Percentiles rank a stretch among this genome's conserved stretches.
These are phyloP conservation scores for Candida xiaguanensis DNA, from an alignment of 805 yeast genomes.

Conservation along the genomic window DNA sequence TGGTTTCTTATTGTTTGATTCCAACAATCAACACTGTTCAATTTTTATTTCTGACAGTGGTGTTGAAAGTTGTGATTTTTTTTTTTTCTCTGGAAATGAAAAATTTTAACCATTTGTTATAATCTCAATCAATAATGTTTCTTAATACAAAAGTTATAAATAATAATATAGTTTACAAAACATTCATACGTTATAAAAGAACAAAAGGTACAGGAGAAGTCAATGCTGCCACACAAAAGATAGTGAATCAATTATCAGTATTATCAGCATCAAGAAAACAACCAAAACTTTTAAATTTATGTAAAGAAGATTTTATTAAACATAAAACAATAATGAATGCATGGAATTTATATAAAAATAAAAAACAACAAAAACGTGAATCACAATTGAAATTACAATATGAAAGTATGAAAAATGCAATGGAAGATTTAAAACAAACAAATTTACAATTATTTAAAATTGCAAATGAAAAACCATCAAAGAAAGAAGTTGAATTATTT, in stretches of 20 bases:
- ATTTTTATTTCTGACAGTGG: too few relatives aligned
- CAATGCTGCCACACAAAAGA: conserved; percentile 38
- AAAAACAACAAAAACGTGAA: conserved; percentile 40
- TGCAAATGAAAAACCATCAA: conserved; percentile 56
- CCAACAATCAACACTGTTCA: too few relatives aligned
- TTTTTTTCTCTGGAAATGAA: too few relatives aligned
- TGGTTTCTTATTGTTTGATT: too few relatives aligned
- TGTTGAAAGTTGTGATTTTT: too few relatives aligned
- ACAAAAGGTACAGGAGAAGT: conserved; percentile 24
- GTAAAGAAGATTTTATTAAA: conserved; percentile 78
- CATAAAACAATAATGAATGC: conserved; percentile 81
- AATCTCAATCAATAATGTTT: conserved; percentile 1
- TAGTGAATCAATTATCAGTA: conserved; percentile 66
- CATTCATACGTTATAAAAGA: conserved; percentile 11
- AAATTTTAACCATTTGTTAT: conserved; percentile 1
- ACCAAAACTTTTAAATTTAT: conserved; percentile 74
- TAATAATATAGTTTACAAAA: conserved; percentile 1
- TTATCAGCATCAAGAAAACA: conserved; percentile 83
- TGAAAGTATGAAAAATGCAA: conserved; percentile 62
- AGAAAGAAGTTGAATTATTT: conserved; percentile 42
- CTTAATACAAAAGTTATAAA: background rate
- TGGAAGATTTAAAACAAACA: conserved; percentile 57
- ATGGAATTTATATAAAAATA: conserved; percentile 64
- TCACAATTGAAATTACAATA: conserved; percentile 56
- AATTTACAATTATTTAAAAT: conserved; percentile 54